phyloP scores from a whole-genome alignment of 768 basidiomycete species.

The Phaeotremella skinneri region DNA sequence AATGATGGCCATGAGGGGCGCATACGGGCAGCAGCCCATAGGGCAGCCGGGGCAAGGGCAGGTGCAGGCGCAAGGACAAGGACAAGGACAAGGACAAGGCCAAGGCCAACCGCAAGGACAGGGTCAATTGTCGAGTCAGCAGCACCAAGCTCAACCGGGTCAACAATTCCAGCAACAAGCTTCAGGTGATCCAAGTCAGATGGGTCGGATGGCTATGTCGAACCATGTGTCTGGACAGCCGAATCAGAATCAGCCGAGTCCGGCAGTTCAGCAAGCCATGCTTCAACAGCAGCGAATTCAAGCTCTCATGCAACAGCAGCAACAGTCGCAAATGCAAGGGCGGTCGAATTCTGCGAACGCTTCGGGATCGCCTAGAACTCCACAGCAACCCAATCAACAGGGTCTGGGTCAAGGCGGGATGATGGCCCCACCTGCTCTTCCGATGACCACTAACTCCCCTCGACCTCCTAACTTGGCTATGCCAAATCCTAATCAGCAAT shows the following conservation, averaged over 20 bases:
- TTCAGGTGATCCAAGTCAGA: slow-evolving; percentile 1
- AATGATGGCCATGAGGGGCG: neutral
- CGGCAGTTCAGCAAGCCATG: slow-evolving; percentile 2
- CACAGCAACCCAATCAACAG: neutral
- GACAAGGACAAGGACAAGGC: slow-evolving; percentile 15
- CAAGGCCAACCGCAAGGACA: slow-evolving; percentile 4
- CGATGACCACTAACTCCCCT: slow-evolving; percentile 16
- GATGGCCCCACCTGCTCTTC: slow-evolving; percentile 26
- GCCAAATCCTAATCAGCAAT: neutral
- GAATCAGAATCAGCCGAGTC: neutral
- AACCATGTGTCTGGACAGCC: neutral
- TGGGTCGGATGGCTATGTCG: slow-evolving; percentile 8
- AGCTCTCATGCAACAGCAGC: slow-evolving; percentile 11
- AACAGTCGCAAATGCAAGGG: slow-evolving; percentile 9
- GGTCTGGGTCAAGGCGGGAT: slow-evolving; percentile 6
- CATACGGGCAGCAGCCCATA: neutral
- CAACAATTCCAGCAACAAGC: neutral
- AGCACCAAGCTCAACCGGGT: slow-evolving; percentile 15
- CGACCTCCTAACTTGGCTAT: neutral
- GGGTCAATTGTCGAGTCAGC: neutral
- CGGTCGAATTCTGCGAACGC: neutral
- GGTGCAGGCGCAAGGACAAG: slow-evolving; percentile 1
- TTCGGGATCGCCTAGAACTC: slow-evolving; percentile 9
- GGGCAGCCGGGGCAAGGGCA: neutral
- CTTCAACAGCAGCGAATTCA: slow-evolving; percentile 7